Base-by-base conservation (phyloP, 164 flowering plant species). In the Malania oleifera region DNA sequence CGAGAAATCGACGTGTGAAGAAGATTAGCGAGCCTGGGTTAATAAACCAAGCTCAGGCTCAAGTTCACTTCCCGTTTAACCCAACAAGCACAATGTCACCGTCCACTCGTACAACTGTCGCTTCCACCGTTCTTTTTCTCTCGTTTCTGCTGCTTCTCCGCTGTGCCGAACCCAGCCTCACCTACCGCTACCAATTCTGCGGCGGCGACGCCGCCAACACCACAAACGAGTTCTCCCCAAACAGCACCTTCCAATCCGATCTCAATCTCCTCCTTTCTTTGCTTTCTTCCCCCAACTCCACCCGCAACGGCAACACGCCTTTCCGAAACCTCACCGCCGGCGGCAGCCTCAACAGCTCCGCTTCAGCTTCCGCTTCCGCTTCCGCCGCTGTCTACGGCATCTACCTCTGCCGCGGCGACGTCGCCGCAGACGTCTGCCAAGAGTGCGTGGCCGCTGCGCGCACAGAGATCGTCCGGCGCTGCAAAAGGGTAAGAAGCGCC, bases 261-360 rank as follows among this genome's bases (percentile, higher is more conserved):
- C 68, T 73, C 55, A 35, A 70, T 52, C 15, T 11, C 45, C 60
- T 68, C 26, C 67, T 72, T 50, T 8, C 63, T 8, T 5, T 56
- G 37, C 47, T 68, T 0, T 0, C 46, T 17, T 40, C n/a, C 25
- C 37, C 63, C 53, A 52, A 55, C 26, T 14, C 53, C 8, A 9
- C 52, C 37, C 11, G 14, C 29, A 43, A 52, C 40, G 70, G 75
- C 14, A 18, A 5, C 13, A 43, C 0, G 27, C 15, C 35, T 4
- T 74, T 67, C 54, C 45, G 26, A 60, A 55, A 60, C 29, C 3
- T 11, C 25, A 54, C 67, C 1, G 29, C 1, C 4, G 74, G 70
- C 39, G 24, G n/a, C 14, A 18, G 6, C 19, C 19, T 38, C 14
- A 12, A 46, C 60, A 13, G n/a, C n/a, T n/a, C n/a, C n/a, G n/a